Percentiles rank a stretch among this genome's conserved stretches.
Evolutionary conservation across 257 asterid species (phyloP).

Genomic region (Leptodermis oblonga): DNA sequence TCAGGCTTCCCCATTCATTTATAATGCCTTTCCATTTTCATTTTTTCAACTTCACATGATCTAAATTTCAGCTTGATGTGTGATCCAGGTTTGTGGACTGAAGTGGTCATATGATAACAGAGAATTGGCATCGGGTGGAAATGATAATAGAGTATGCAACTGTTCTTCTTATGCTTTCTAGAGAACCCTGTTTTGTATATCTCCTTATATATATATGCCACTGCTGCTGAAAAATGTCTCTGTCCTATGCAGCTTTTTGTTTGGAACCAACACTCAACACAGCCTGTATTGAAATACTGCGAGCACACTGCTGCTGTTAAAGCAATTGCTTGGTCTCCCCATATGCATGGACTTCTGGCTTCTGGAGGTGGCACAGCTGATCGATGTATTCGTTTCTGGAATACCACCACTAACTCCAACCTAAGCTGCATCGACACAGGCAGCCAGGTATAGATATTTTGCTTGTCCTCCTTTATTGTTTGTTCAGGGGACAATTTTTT

Average conservation of each 20-base stretch:
- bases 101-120: constrained; percentile 97
- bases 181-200: not conserved
- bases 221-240: constrained; percentile 5
- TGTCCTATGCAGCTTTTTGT: constrained; percentile 59
- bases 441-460: constrained; percentile 62
- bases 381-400: constrained; percentile 95
- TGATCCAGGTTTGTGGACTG: constrained; percentile 84
- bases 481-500: not conserved
- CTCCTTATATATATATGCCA: not conserved
- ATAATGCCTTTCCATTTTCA: not conserved
- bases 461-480: not conserved
- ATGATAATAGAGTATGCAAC: constrained; percentile 75
- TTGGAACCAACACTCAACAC: constrained; percentile 90
- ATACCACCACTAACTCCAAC: constrained; percentile 77
- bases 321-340: constrained; percentile 99
- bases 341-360: constrained; percentile 96
- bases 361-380: constrained; percentile 99
- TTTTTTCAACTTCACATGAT: not conserved
- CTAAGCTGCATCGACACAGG: constrained; percentile 94
- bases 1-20: constrained; percentile 24
- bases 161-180: constrained; percentile 9
- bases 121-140: constrained; percentile 97
- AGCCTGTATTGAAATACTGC: constrained; percentile 77
- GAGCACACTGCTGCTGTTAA: constrained; percentile 99
- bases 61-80: constrained; percentile 13